phyloP scores from a whole-genome alignment of 163 green algal species.

The Chlorella variabilis region DNA sequence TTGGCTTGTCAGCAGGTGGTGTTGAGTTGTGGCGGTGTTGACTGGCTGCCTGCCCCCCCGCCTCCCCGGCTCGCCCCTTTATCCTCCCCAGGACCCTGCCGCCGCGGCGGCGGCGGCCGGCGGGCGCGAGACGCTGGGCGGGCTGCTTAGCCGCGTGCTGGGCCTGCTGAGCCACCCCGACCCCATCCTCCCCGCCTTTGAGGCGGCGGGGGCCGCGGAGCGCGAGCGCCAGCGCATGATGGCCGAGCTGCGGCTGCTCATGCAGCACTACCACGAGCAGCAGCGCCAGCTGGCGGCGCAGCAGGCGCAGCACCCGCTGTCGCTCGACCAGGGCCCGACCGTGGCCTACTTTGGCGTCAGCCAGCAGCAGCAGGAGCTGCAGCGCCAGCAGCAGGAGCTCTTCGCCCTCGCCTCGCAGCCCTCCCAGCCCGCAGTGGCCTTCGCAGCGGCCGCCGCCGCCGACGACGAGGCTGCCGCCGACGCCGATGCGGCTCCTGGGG shows the following conservation, averaged over 20 bases:
- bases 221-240: conserved; percentile 20
- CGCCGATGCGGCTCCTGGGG: not conserved
- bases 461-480: not conserved
- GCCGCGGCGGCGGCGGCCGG: not conserved
- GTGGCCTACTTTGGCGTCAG: conserved; percentile 18
- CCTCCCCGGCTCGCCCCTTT: too few species aligned
- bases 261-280: conserved; percentile 24
- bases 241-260: conserved; percentile 17
- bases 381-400: conserved; percentile 33
- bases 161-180: conserved; percentile 45
- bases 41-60: too few species aligned
- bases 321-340: conserved; percentile 3
- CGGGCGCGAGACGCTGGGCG: conserved; percentile 40
- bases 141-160: conserved; percentile 67
- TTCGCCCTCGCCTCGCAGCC: conserved; percentile 24
- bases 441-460: not conserved
- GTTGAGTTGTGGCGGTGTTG: too few species aligned
- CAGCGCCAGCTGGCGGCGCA: conserved; percentile 13
- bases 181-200: conserved; percentile 39
- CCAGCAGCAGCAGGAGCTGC: conserved; percentile 7
- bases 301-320: conserved; percentile 15
- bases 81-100: not conserved
- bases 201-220: conserved; percentile 20
- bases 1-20: too few species aligned
- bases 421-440: not conserved